These are phyloP conservation scores for Quercus ilex DNA, from an alignment of 306 rosid genomes.

Conservation along the genomic window DNA sequence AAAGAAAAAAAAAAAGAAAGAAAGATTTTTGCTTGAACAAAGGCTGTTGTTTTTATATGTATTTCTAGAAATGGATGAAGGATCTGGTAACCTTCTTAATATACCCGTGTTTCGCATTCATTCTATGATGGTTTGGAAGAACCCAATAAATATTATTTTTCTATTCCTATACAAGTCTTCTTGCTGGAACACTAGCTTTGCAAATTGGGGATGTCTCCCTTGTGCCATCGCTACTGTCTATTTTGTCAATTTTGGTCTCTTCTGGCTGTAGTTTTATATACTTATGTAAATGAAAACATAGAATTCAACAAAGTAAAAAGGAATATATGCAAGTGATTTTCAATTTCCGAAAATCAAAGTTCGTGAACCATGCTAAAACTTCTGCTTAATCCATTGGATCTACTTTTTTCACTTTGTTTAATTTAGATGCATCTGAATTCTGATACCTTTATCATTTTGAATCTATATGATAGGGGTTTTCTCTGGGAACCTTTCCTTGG, in stretches of 20 bases:
- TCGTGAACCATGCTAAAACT: neutral
- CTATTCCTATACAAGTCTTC: neutral
- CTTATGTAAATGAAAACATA: neutral
- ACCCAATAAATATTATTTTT: neutral
- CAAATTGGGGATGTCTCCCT: neutral
- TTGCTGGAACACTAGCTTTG: neutral
- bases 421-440: neutral
- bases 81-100: neutral
- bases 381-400: neutral
- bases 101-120: neutral
- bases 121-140: neutral
- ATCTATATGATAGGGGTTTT: slow-evolving; percentile 52
- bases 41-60: neutral
- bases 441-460: neutral
- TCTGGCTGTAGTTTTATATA: neutral
- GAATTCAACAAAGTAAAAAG: neutral
- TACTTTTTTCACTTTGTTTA: neutral
- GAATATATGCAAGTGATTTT: neutral
- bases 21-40: neutral
- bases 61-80: neutral
- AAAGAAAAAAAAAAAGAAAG: too few species aligned
- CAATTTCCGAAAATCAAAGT: neutral
- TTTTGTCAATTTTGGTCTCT: neutral
- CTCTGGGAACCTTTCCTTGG: slow-evolving; percentile 79
- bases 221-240: neutral